Conservation (phyloP, 176 grass and related monocot genomes). For the Puya raimondii region DNA sequence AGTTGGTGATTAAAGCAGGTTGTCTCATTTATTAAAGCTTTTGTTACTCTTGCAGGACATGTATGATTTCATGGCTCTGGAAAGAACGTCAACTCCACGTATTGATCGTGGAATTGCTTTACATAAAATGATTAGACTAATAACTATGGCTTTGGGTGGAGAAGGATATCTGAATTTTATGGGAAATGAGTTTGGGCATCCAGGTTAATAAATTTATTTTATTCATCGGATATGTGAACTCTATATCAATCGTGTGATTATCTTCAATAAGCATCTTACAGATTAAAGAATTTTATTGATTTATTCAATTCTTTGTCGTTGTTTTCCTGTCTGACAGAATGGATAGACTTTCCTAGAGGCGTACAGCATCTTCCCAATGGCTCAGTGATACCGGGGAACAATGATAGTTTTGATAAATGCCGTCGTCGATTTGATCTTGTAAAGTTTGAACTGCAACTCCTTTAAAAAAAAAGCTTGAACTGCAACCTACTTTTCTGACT, state of each 20-base stretch:
- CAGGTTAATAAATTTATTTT: constrained; percentile 40
- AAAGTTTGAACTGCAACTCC: constrained; percentile 19
- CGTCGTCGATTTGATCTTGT: constrained; percentile 83
- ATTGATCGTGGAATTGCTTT: constrained; percentile 98
- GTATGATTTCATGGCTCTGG: constrained; percentile 95
- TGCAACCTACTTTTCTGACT: constrained; percentile 6
- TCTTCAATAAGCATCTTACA: background rate
- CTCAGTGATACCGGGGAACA: constrained; percentile 62
- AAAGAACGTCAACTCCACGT: constrained; percentile 78
- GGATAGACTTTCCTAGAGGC: constrained; percentile 85
- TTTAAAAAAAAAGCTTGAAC: constrained; percentile 9
- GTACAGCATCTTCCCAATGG: constrained; percentile 57
- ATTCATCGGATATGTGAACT: constrained; percentile 7
- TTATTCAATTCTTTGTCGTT: constrained; percentile 10
- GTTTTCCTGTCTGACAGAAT: constrained; percentile 41
- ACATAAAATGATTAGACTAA: constrained; percentile 98
- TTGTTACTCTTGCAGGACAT: constrained; percentile 53
- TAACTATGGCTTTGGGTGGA: constrained; percentile 94
- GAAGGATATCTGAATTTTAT: constrained; percentile 98
- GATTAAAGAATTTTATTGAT: background rate
- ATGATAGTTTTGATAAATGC: constrained; percentile 83
- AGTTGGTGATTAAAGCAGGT: background rate
- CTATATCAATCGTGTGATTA: background rate
- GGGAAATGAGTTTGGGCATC: constrained; percentile 99
- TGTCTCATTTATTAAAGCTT: background rate